phyloP scores from a whole-genome alignment of 2,329 filamentous ascomycete species.

The Verticillium tricorpus region DNA sequence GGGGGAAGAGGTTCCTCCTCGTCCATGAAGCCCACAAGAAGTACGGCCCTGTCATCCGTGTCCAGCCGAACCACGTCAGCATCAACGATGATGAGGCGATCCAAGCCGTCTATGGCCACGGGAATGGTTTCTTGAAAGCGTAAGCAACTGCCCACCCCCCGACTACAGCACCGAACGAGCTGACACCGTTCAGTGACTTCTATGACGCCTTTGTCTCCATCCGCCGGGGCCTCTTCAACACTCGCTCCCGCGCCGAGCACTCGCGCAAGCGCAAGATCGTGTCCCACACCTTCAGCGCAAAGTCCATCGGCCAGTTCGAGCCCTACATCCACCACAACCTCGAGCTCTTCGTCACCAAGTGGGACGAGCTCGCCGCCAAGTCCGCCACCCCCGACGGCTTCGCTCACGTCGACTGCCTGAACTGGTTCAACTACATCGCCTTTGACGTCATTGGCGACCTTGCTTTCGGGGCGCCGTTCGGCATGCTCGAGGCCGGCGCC shows the following conservation, averaged over 20 bases:
- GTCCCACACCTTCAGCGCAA: constrained; percentile 80
- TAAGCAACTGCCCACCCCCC: constrained; percentile 27
- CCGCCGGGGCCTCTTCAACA: constrained; percentile 82
- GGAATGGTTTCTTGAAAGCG: constrained; percentile 71
- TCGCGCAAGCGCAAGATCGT: constrained; percentile 86
- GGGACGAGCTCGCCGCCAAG: constrained; percentile 57
- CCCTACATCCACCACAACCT: constrained; percentile 83
- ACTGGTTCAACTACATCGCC: constrained; percentile 30
- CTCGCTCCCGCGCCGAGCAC: constrained; percentile 75
- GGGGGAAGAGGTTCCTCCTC: constrained; percentile 57
- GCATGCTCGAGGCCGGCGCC: constrained; percentile 48
- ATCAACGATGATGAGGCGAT: constrained; percentile 79
- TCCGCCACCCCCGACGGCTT: constrained; percentile 40
- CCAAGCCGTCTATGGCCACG: constrained; percentile 70
- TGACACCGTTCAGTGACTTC: constrained; percentile 56
- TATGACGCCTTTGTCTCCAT: constrained; percentile 93
- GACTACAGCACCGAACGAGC: neutral
- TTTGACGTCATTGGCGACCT: constrained; percentile 27
- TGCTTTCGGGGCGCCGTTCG: constrained; percentile 22
- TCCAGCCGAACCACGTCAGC: constrained; percentile 80
- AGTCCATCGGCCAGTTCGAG: constrained; percentile 79
- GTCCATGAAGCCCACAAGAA: constrained; percentile 73
- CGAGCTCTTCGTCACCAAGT: constrained; percentile 66
- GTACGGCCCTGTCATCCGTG: constrained; percentile 73
- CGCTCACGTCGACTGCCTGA: constrained; percentile 66